A percentile compares a stretch with the other conserved stretches of the same genome.
These are phyloP conservation scores for Ajuga chamaepitys DNA, from an alignment of 257 asterid genomes.

Conservation along the genomic window DNA sequence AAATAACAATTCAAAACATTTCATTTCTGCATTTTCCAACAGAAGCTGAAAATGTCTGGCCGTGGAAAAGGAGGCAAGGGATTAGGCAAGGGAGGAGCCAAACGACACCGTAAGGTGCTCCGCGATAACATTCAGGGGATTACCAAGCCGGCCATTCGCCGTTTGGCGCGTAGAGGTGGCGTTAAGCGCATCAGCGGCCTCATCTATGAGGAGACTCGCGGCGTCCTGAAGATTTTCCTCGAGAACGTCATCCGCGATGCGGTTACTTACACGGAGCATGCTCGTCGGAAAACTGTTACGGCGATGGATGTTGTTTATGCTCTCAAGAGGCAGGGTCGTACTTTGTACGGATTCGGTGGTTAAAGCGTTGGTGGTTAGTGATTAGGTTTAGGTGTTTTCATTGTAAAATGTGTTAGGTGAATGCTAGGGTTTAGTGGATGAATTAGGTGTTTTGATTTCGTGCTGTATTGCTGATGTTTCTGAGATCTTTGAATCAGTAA, in stretches of 20 bases:
- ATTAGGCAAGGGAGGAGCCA: constrained; percentile 47
- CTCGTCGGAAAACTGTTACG: constrained; percentile 37
- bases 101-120: constrained; percentile 43
- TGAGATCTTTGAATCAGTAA: not conserved
- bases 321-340: constrained; percentile 54
- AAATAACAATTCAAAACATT: not conserved
- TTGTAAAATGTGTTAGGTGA: not conserved
- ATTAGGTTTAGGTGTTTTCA: not conserved
- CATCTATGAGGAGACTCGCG: constrained; percentile 34
- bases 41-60: constrained; percentile 30
- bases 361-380: not conserved
- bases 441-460: not conserved
- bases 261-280: constrained; percentile 33
- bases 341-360: constrained; percentile 48
- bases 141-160: constrained; percentile 48
- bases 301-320: constrained; percentile 56
- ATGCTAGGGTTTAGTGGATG: not conserved
- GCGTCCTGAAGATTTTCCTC: constrained; percentile 28
- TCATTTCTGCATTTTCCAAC: not conserved
- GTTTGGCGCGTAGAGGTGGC: constrained; percentile 49
- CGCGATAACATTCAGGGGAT: constrained; percentile 35
- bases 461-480: not conserved
- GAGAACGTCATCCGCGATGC: constrained; percentile 35
- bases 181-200: constrained; percentile 60
- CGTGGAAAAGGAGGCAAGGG: constrained; percentile 31